These are phyloP conservation scores for Endotrypanum monterogeii DNA, from an alignment of 208 protist genomes.

Conservation along the genomic window DNA sequence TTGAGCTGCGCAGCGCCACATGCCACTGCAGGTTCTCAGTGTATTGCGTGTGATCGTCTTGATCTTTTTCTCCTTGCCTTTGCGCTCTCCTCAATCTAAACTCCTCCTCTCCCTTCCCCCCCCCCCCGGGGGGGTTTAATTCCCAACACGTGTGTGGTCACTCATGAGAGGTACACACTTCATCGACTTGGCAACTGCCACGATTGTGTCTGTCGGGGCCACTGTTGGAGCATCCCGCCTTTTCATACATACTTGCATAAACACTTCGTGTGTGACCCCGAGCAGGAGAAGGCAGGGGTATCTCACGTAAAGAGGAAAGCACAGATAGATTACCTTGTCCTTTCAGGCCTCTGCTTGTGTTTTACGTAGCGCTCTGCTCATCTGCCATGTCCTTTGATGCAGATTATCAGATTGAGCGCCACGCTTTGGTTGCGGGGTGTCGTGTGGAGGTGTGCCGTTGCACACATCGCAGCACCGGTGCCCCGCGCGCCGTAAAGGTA, in stretches of 20 bases:
- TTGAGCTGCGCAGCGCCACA: not conserved
- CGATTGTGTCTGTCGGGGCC: too few species aligned
- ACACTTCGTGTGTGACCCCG: too few species aligned
- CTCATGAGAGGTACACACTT: too few species aligned
- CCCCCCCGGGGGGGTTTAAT: not conserved
- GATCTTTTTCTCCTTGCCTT: not conserved
- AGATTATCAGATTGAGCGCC: slow-evolving; percentile 56
- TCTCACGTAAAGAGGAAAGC: too few species aligned
- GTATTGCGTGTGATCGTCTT: not conserved
- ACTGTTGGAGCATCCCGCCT: too few species aligned
- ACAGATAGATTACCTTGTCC: too few species aligned
- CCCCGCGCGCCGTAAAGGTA: slow-evolving; percentile 59
- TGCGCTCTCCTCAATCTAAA: not conserved
- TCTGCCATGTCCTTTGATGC: slow-evolving; percentile 45
- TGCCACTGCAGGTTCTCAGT: not conserved
- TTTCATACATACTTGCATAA: not conserved
- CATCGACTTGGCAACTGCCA: too few species aligned
- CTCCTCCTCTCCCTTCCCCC: not conserved
- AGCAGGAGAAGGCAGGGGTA: too few species aligned
- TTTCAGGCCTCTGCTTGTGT: not conserved
- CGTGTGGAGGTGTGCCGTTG: slow-evolving; percentile 54
- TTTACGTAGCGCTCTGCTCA: not conserved
- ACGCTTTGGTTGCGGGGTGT: slow-evolving; percentile 39
- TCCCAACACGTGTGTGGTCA: too few species aligned
- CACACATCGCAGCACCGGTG: slow-evolving; percentile 45